Percentiles rank a stretch among this genome's conserved stretches.
Evolutionary conservation across 768 basidiomycete genomes (phyloP).

Genomic region (Mycena maculata): DNA sequence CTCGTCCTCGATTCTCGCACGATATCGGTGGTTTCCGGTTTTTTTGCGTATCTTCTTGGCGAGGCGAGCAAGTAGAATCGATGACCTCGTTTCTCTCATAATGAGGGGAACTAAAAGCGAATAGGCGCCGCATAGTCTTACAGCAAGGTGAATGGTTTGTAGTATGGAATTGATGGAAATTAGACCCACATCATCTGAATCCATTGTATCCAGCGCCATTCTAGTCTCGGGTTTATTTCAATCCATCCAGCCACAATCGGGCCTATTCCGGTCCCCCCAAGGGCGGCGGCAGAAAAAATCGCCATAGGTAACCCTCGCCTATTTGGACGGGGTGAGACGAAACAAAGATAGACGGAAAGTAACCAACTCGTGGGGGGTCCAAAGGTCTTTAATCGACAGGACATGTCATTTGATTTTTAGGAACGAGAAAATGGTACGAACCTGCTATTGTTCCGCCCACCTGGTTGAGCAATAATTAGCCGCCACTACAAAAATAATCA

Average conservation of each 20-base stretch:
- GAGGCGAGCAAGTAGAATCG: constrained; percentile 74
- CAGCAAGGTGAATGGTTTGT: no score
- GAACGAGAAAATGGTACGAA: not conserved
- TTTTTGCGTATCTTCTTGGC: constrained; percentile 73
- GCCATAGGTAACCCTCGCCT: constrained; percentile 87
- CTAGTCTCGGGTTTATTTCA: constrained; percentile 64
- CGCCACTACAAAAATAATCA: not conserved
- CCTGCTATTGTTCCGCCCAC: constrained; percentile 69
- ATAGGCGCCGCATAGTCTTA: constrained; percentile 64
- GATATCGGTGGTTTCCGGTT: constrained; percentile 72
- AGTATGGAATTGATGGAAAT: not conserved
- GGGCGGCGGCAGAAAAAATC: constrained; percentile 69
- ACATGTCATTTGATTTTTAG: not conserved
- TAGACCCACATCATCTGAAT: constrained; percentile 69
- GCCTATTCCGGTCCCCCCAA: constrained; percentile 73
- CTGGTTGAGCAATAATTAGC: constrained; percentile 23
- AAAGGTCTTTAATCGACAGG: constrained; percentile 68
- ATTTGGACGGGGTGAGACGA: not conserved
- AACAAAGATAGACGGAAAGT: not conserved
- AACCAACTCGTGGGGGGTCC: constrained; percentile 69
- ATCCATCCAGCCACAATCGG: constrained; percentile 76
- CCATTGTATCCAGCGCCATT: constrained; percentile 91
- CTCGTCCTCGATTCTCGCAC: constrained; percentile 73
- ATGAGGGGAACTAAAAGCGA: constrained; percentile 62
- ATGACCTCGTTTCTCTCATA: constrained; percentile 79